Evolutionary conservation across 768 basidiomycete species (phyloP), one percentile per base, ranked within the genome.

Genomic region (Cubamyces lactineus): DNA sequence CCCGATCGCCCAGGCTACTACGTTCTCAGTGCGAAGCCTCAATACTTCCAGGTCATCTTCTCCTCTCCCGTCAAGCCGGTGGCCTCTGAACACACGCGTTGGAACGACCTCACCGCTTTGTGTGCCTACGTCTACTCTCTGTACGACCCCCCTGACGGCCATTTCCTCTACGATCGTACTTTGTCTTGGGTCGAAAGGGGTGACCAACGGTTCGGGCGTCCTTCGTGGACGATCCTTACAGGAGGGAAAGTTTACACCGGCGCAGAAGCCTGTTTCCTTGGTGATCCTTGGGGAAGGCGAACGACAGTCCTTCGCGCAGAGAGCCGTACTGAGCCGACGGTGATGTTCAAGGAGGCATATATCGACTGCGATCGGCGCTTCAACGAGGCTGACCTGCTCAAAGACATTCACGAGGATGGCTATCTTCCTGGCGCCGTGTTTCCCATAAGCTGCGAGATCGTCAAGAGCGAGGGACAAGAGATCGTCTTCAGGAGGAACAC

Each of bases 321-420:
- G 42, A 46, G 11, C 23, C 13, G 15, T 3, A 15, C 4, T 23
- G 5, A 17, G 19, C 11, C 26, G 5, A 12, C 45, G 5, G 9
- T 30, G 6, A 21, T 59, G 9, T 43, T 59, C 58, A 51, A 53
- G 28, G 58, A 59, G 5, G 24, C 24, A 0, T 52, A 45, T 21
- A 17, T 49, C 34, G 40, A 54, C 24, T 12, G 15, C 24, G 23
- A 6, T 7, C n/a, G 52, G 17, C 41, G 67, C 51, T 28, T 81
- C 82, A 80, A 82, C 78, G 82, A 82, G 77, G 82, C 79, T 80
- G 80, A 78, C 79, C 78, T 38, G 12, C 15, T 59, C 5, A 15
- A 8, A 13, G 21, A 45, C 3, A 39, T 52, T 30, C 58, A 59
- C 34, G 28, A 23, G 2, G 41, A 52, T 0, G 58, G 58, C 0